phyloP scores from a whole-genome alignment of 331 rosid species.

The Stylosanthes scabra region DNA sequence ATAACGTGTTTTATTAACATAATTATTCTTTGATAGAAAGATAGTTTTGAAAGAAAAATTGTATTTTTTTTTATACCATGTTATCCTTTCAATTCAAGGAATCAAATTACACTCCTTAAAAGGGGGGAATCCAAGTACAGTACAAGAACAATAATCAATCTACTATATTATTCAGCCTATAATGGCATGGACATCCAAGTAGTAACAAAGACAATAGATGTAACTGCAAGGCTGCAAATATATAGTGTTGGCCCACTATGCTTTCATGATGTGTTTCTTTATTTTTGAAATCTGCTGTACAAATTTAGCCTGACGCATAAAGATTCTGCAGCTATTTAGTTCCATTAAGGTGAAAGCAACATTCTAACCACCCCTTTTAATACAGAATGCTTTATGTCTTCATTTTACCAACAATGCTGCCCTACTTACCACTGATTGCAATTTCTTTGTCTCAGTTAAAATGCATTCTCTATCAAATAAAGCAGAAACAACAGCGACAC shows the following conservation, averaged over 20 bases:
- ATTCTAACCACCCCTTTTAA: constrained; percentile 1
- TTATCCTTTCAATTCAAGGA: background rate
- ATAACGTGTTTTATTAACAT: background rate
- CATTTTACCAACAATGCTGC: constrained; percentile 45
- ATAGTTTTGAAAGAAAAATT: too few species aligned
- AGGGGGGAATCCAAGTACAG: background rate
- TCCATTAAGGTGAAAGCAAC: constrained; percentile 10
- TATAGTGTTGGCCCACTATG: constrained; percentile 14
- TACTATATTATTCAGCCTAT: background rate
- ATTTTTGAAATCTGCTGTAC: background rate
- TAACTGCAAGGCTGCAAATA: background rate
- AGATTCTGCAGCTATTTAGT: constrained; percentile 26
- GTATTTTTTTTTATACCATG: background rate
- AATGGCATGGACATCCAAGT: constrained; percentile 14
- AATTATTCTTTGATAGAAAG: too few species aligned
- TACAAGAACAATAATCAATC: constrained; percentile 6
- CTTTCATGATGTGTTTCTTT: constrained; percentile 8
- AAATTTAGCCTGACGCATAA: constrained; percentile 11
- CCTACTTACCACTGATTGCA: constrained; percentile 53
- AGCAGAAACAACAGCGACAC: constrained; percentile 95
- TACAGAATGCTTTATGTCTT: constrained; percentile 17
- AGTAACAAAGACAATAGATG: constrained; percentile 14
- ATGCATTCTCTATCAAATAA: constrained; percentile 78
- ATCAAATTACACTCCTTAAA: too few species aligned
- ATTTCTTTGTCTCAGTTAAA: constrained; percentile 65